Base-by-base conservation (phyloP, 75 land plant genomes). In the Sequoiadendron giganteum region DNA sequence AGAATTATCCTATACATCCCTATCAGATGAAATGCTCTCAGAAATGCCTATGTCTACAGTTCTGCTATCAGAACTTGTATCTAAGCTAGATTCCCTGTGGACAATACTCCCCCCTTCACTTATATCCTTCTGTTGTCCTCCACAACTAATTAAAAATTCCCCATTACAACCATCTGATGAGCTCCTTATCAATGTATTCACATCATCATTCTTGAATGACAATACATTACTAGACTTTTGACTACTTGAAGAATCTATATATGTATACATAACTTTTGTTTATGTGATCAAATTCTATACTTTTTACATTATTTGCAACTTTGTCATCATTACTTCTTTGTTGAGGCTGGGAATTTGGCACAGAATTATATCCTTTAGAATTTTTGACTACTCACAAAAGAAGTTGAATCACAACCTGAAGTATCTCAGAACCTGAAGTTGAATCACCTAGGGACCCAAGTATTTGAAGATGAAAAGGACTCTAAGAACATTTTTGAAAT, bases 261-360 rank as follows among this genome's bases (percentile, higher is more conserved):
- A n/a, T n/a, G n/a, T 83, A 30, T 32, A 15, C 75, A 0, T 55
- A 77, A 79, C 8, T 40, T 43, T 39, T 80, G 54, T 43, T 72
- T 89, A 48, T 78, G 75, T 86, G 87, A 87, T 65, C 87, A 10
- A 14, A 28, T 30, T 87, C 86, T 61, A 16, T 72, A 56, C 75
- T 90, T 56, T 30, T 45, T 38, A 54, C 28, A 79, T 79, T 61
- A 61, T 42, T 39, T 58, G 10, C 18, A 58, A 34, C 88, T 39
- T 84, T 77, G 47, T 83, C 47, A 83, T 82, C 28, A 55, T n/a
- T 56, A 49, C 65, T 54, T 2, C 49, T 86, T 47, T 72, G 36
- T 82, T 42, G 30, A 58, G 56, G 36, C 18, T 77, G 43, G 38
- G 86, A 25, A 36, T 70, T 16, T 79, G 88, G 48, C 40, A 80